These are phyloP conservation scores for Eleusine indica DNA, from an alignment of 176 grass and related monocot species.

Conservation along the genomic window DNA sequence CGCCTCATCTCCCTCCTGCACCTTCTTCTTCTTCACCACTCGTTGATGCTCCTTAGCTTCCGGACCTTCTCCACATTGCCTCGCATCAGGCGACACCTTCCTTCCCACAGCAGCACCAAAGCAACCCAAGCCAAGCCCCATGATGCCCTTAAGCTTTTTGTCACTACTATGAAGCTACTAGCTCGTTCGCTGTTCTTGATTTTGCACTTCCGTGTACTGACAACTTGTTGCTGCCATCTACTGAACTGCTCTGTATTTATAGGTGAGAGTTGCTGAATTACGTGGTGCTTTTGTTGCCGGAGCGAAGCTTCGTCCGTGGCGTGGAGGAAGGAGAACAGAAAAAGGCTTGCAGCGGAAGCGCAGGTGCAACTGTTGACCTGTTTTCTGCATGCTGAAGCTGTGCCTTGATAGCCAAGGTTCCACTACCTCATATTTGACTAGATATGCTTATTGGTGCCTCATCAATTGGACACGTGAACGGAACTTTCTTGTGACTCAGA, in stretches of 20 bases:
- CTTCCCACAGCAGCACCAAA: not conserved
- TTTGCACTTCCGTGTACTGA: not conserved
- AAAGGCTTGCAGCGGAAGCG: not conserved
- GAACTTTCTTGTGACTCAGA: not conserved
- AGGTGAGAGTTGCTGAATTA: not conserved
- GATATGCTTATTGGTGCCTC: not conserved
- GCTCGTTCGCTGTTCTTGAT: not conserved
- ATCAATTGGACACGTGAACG: not conserved
- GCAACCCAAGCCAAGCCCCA: constrained; percentile 9
- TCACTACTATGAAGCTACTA: not conserved
- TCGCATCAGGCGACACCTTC: not conserved
- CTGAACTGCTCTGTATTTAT: not conserved
- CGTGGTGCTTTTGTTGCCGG: not conserved
- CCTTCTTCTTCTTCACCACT: not conserved
- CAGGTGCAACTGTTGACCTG: not conserved
- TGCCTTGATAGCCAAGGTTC: not conserved
- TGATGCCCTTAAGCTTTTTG: not conserved
- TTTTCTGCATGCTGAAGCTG: not conserved
- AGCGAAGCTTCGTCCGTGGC: constrained; percentile 3
- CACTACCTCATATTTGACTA: not conserved
- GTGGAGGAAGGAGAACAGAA: not conserved
- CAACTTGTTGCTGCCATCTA: not conserved
- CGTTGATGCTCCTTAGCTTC: not conserved
- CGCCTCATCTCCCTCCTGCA: not conserved
- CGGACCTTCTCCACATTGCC: not conserved